Percentiles rank a stretch among this genome's conserved stretches.
phyloP scores from a whole-genome alignment of 2,329 filamentous ascomycete species.

The Colletotrichum sp. region DNA sequence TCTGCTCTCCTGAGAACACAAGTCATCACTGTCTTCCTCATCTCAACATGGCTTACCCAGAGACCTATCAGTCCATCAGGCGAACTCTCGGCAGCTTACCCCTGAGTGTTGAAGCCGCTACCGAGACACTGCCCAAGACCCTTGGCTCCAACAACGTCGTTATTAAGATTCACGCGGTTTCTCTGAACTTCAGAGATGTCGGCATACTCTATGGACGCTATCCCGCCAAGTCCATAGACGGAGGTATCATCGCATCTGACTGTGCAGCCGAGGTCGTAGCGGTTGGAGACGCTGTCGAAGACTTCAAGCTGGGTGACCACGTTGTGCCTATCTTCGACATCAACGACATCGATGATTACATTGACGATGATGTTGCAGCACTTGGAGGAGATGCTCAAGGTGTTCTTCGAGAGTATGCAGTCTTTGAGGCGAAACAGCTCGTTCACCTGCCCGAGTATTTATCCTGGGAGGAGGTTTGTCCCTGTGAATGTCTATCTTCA shows the following conservation, averaged over 20 bases:
- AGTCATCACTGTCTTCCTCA: neutral
- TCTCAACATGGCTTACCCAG: neutral
- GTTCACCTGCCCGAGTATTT: constrained; percentile 21
- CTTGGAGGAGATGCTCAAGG: constrained; percentile 25
- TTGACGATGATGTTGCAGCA: neutral
- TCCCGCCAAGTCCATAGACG: constrained; percentile 4
- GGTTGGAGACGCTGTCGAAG: constrained; percentile 22
- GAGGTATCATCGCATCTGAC: constrained; percentile 26
- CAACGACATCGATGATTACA: constrained; percentile 12
- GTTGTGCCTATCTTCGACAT: constrained; percentile 2
- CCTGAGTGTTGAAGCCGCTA: neutral
- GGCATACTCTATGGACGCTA: constrained; percentile 30
- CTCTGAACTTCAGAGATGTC: constrained; percentile 28
- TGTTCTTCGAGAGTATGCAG: constrained; percentile 26
- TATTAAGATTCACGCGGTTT: neutral
- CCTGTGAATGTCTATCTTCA: neutral
- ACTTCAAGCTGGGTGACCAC: constrained; percentile 26
- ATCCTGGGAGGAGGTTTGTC: neutral
- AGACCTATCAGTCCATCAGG: neutral
- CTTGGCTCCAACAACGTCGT: neutral
- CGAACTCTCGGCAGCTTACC: neutral
- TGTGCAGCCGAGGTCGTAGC: constrained; percentile 27
- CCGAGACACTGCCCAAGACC: neutral
- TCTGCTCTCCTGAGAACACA: neutral
- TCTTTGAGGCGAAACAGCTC: constrained; percentile 23